Percentiles rank a stretch among this genome's conserved stretches.
phyloP scores from a whole-genome alignment of 2,329 filamentous ascomycete species.

The Hypomyces perniciosus region DNA sequence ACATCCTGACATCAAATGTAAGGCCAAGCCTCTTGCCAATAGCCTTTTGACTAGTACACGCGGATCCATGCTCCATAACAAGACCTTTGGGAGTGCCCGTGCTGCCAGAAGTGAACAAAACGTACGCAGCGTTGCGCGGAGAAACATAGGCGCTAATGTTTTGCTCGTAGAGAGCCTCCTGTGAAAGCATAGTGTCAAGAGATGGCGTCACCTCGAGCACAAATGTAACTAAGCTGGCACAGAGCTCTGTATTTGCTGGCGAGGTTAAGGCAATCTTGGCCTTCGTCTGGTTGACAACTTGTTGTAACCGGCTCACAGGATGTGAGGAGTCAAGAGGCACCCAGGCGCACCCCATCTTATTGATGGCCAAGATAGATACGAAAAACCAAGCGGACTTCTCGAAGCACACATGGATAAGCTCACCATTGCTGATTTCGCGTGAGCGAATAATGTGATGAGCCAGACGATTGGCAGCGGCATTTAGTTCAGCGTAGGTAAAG shows the following conservation, averaged over 20 bases:
- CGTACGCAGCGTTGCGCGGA: neutral
- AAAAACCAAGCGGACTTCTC: neutral
- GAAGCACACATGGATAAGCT: neutral
- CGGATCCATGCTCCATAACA: neutral
- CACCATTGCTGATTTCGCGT: neutral
- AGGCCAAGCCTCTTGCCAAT: neutral
- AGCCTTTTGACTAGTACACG: neutral
- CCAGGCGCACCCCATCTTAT: neutral
- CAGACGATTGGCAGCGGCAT: neutral
- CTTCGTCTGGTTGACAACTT: conserved; percentile 1
- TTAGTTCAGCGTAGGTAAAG: neutral
- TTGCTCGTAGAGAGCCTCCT: neutral
- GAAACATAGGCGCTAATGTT: neutral
- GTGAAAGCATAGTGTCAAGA: neutral
- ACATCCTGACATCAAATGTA: neutral
- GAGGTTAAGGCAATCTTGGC: neutral
- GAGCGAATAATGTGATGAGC: neutral
- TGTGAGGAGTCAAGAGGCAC: neutral
- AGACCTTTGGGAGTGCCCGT: neutral
- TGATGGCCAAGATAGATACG: neutral
- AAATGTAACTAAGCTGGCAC: neutral
- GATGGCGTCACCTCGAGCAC: neutral
- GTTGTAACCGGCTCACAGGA: neutral
- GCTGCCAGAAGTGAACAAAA: no score
- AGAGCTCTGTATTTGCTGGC: neutral